A percentile compares a stretch with the other conserved stretches of the same genome.
phyloP scores from a whole-genome alignment of 202 grass and related monocot genomes.

The Elaeis oleifera region DNA sequence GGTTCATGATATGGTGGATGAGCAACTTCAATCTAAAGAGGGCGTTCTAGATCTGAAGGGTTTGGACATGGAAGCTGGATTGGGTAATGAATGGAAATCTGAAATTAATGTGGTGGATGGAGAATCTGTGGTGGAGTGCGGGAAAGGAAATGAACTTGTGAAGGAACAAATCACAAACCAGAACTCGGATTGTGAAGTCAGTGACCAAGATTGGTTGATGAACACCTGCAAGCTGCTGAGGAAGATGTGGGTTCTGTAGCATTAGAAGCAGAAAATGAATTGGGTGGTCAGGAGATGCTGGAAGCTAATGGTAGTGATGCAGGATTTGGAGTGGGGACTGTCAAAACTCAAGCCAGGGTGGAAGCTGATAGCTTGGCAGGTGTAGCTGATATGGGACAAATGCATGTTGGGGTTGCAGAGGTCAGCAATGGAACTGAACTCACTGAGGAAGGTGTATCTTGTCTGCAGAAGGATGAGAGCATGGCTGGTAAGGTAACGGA shows the following conservation, averaged over 20 bases:
- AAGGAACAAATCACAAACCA: neutral
- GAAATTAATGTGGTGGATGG: neutral
- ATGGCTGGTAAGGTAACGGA: neutral
- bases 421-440: slow-evolving; percentile 6
- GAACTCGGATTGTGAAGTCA: neutral
- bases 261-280: neutral
- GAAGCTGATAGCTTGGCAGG: neutral
- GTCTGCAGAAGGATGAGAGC: neutral
- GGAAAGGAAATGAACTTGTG: neutral
- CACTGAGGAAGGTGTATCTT: neutral
- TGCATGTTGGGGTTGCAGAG: neutral
- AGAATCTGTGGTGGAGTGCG: neutral
- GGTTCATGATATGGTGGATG: no score
- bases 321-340: neutral
- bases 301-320: neutral
- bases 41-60: neutral
- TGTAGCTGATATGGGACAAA: neutral
- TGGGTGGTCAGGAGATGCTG: neutral
- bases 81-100: neutral
- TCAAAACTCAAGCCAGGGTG: neutral
- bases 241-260: neutral
- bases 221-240: neutral
- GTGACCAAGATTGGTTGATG: neutral
- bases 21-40: neutral
- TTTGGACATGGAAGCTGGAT: neutral